Conservation (phyloP, 305 asterid species). For the Petunia hybrid region DNA sequence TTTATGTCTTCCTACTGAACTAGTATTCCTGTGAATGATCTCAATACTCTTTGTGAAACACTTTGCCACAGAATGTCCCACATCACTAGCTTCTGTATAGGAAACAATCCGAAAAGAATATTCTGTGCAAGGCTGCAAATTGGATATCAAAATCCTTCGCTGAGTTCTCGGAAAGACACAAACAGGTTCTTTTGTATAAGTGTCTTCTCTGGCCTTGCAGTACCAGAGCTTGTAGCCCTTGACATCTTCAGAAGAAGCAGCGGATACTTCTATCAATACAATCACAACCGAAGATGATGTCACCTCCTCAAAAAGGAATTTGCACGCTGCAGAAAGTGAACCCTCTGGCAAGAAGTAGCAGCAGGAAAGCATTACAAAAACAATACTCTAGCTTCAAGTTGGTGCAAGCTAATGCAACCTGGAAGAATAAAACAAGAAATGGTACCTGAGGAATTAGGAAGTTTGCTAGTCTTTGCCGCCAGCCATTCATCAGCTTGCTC, state of each 20-base stretch:
- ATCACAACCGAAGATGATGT: conserved; percentile 74
- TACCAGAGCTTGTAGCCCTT: conserved; percentile 94
- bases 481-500: conserved; percentile 83
- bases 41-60: conserved; percentile 91
- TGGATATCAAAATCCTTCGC: conserved; percentile 84
- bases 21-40: conserved; percentile 56
- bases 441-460: conserved; percentile 56
- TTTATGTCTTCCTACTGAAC: conserved; percentile 43
- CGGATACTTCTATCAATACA: conserved; percentile 73
- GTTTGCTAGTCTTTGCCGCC: conserved; percentile 46
- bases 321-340: conserved; percentile 94
- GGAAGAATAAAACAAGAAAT: conserved; percentile 16
- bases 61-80: conserved; percentile 94
- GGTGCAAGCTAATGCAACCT: conserved; percentile 3
- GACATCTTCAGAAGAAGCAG: conserved; percentile 52
- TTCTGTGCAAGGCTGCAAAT: conserved; percentile 90
- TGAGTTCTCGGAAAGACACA: conserved; percentile 73
- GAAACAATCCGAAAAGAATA: conserved; percentile 83
- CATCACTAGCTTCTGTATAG: conserved; percentile 65
- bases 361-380: conserved; percentile 24
- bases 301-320: conserved; percentile 87
- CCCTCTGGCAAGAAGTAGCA: conserved; percentile 64
- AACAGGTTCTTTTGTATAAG: conserved; percentile 71
- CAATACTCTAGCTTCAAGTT: conserved; percentile 19
- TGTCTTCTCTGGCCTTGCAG: conserved; percentile 73